A percentile compares a stretch with the other conserved stretches of the same genome.
Conservation (phyloP, 129 eudicot genomes). For the Kitagawia praeruptora region DNA sequence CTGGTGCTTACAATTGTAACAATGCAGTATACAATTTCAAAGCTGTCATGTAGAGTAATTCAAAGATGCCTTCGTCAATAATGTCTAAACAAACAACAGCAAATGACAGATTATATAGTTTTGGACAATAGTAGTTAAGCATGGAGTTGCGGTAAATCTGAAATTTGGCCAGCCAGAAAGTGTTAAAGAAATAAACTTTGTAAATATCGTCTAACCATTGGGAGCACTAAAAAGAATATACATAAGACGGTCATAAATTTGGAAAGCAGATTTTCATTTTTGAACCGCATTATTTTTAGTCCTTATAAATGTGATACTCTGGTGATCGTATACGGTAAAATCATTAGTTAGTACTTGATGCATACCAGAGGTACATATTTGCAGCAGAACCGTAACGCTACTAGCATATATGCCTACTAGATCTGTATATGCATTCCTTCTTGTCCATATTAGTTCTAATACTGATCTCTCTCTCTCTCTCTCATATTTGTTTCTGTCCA, state of each 20-base stretch:
- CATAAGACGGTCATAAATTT: not conserved
- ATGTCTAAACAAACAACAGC: not conserved
- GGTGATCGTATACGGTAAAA: too few species aligned
- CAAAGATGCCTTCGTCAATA: not conserved
- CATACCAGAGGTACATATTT: too few species aligned
- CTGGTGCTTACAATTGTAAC: not conserved
- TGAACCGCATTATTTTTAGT: not conserved
- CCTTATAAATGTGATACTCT: too few species aligned
- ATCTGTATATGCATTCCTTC: too few species aligned
- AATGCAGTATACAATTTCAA: not conserved
- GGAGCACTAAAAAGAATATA: not conserved
- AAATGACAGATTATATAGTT: not conserved
- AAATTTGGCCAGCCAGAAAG: not conserved
- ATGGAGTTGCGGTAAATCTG: not conserved
- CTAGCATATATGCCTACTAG: too few species aligned
- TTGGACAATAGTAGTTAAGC: not conserved
- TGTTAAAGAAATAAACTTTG: not conserved
- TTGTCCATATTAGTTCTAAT: too few species aligned
- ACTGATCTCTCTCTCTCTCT: too few species aligned
- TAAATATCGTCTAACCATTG: not conserved
- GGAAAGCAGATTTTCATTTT: not conserved
- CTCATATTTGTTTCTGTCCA: too few species aligned
- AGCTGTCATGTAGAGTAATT: not conserved
- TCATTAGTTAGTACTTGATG: too few species aligned
- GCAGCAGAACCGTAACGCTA: too few species aligned